Evolutionary conservation across 2,329 filamentous ascomycete genomes (phyloP), one percentile per base, ranked within the genome.

Genomic region (Curvularia eragrostidis): DNA sequence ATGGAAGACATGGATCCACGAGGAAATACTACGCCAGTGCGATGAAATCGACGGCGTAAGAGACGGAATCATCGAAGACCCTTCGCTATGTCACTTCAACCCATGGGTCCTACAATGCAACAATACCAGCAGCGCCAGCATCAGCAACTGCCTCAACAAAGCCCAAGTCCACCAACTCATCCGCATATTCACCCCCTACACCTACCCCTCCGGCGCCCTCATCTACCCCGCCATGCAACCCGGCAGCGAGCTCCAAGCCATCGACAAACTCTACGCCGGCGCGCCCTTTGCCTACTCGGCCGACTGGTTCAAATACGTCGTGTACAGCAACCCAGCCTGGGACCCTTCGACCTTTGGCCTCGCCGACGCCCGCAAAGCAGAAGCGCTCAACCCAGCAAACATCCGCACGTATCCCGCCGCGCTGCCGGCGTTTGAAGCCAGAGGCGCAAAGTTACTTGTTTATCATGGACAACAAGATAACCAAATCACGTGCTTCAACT

Each of bases 171-270:
- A 73, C 5, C 78, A 77, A 3, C 78, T 83, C n/a, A 68, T 73
- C 18, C 61, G 75, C 1, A 76, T 82, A 28, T 83, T 78, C 69
- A 63, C 68, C 61, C 49, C 76, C 71, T 78, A 81, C 56, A 76
- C 74, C 61, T 74, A 76, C 57, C 70, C 69, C 2, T 66, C 79
- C 43, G 81, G 81, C 42, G 62, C 72, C 3, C 65, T 83, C 2
- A 76, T 84, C 24, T 85, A 77, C 64, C 82, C 82, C 0, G 72
- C 75, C 3, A 78, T 84, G 69, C 77, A 82, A 48, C 81, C 79
- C 10, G 82, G 82, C 19, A 75, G 75, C 12, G 79, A 82, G 61
- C 57, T 78, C 7, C 67, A 73, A 13, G 77, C 79, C 1, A 76
- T 70, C 0, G 52, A 71, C 2, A 66, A 74, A 18, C 67, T 79